phyloP scores from a whole-genome alignment of 495 filamentous ascomycete species.

The Aspergillus cavernicola region DNA sequence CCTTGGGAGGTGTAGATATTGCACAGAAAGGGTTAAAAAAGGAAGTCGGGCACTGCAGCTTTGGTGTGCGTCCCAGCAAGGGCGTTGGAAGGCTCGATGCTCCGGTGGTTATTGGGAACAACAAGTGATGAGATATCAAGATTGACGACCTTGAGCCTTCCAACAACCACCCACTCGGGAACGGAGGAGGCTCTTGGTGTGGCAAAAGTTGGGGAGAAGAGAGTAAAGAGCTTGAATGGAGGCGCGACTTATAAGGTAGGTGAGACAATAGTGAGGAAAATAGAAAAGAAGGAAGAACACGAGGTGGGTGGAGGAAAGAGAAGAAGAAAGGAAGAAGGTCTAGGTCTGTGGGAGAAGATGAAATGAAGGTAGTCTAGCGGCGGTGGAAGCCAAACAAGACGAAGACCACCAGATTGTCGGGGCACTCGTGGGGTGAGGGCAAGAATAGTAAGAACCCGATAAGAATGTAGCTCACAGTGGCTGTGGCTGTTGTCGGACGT shows the following conservation, averaged over 20 bases:
- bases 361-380: constrained; percentile 19
- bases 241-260: not conserved
- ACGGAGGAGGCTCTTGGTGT: constrained; percentile 8
- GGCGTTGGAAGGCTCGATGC: constrained; percentile 18
- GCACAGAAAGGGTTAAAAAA: not conserved
- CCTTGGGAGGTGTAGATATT: not conserved
- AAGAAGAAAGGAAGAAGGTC: constrained; percentile 26
- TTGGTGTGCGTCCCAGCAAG: constrained; percentile 18
- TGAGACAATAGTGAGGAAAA: not conserved
- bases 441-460: constrained; percentile 13
- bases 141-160: constrained; percentile 14
- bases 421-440: constrained; percentile 20
- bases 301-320: constrained; percentile 14
- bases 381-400: constrained; percentile 23
- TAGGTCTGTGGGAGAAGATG: constrained; percentile 10
- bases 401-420: constrained; percentile 7
- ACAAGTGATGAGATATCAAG: constrained; percentile 22
- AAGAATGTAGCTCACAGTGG: constrained; percentile 14
- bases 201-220: constrained; percentile 4
- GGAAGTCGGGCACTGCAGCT: not conserved
- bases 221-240: not conserved
- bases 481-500: constrained; percentile 4
- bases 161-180: constrained; percentile 15
- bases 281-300: constrained; percentile 7
- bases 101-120: constrained; percentile 12